phyloP scores from a whole-genome alignment of 768 basidiomycete species.

The Cubamyces lactineus region DNA sequence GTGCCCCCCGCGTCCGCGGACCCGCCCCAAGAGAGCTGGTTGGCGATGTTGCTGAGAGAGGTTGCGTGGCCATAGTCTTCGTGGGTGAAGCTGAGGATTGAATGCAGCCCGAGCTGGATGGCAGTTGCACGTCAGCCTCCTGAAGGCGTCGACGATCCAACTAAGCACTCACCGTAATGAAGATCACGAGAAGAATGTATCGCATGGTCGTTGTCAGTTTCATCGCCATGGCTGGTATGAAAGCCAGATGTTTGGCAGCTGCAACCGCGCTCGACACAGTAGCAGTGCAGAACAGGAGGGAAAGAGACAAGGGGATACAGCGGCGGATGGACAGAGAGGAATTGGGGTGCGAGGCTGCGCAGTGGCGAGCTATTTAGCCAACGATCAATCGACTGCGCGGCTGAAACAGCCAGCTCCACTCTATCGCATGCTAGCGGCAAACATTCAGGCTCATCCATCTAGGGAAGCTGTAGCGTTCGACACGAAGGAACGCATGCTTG shows the following conservation, averaged over 20 bases:
- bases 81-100: slow-evolving; percentile 66
- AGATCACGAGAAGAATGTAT: slow-evolving; percentile 36
- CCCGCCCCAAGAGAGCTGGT: slow-evolving; percentile 32
- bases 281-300: not conserved
- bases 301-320: not conserved
- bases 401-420: slow-evolving; percentile 4
- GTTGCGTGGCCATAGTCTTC: slow-evolving; percentile 66
- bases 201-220: slow-evolving; percentile 36
- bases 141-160: not conserved
- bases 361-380: not conserved
- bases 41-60: slow-evolving; percentile 46
- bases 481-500: not conserved
- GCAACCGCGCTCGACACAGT: not conserved
- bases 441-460: not conserved
- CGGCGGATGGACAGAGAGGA: not conserved
- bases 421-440: no score
- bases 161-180: slow-evolving; percentile 33
- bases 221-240: slow-evolving; percentile 12
- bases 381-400: slow-evolving; percentile 4
- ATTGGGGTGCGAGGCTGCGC: not conserved
- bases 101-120: slow-evolving; percentile 46
- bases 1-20: slow-evolving; percentile 5
- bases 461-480: not conserved
- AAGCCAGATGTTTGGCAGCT: not conserved
- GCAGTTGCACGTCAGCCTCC: not conserved